Conservation (phyloP, 352 stramenopile species). For the Phytophthora cactorum region DNA sequence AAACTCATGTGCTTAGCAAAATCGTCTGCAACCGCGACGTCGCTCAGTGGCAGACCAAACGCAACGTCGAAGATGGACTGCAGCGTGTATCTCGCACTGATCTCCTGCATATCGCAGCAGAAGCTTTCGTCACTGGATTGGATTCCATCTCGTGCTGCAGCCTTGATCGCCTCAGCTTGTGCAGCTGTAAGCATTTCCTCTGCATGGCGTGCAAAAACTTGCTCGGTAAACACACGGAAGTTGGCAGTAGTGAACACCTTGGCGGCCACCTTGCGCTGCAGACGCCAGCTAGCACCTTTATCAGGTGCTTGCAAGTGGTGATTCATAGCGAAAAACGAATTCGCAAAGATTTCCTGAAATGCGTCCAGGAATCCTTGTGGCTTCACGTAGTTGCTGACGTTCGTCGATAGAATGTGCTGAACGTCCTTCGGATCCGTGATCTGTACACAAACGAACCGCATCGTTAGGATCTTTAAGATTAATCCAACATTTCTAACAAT, state of each 20-base stretch:
- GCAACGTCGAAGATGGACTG: conserved; percentile 66
- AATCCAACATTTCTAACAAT: neutral
- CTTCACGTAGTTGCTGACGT: conserved; percentile 80
- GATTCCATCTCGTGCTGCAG: neutral
- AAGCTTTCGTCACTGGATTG: conserved; percentile 15
- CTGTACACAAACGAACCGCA: conserved; percentile 13
- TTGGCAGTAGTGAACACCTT: conserved; percentile 87
- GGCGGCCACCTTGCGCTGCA: conserved; percentile 85
- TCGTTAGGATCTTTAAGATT: neutral
- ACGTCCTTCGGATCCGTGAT: conserved; percentile 68
- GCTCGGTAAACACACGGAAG: conserved; percentile 53
- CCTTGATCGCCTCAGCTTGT: conserved; percentile 13
- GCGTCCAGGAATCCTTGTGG: conserved; percentile 70
- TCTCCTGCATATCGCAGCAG: conserved; percentile 60
- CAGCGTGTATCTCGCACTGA: conserved; percentile 60
- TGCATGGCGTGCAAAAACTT: conserved; percentile 58
- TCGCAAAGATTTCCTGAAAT: conserved; percentile 68
- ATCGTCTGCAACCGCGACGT: conserved; percentile 35
- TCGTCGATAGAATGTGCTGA: conserved; percentile 68
- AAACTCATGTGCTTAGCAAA: conserved; percentile 62
- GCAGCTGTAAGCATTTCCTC: conserved; percentile 21
- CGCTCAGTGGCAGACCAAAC: conserved; percentile 50
- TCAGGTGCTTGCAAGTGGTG: conserved; percentile 60
- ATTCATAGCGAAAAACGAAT: conserved; percentile 81
- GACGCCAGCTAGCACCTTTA: conserved; percentile 63